A percentile compares a stretch with the other conserved stretches of the same genome.
Evolutionary conservation across 23 red algal genomes (phyloP).

Genomic region (Gracilaria domingensis): DNA sequence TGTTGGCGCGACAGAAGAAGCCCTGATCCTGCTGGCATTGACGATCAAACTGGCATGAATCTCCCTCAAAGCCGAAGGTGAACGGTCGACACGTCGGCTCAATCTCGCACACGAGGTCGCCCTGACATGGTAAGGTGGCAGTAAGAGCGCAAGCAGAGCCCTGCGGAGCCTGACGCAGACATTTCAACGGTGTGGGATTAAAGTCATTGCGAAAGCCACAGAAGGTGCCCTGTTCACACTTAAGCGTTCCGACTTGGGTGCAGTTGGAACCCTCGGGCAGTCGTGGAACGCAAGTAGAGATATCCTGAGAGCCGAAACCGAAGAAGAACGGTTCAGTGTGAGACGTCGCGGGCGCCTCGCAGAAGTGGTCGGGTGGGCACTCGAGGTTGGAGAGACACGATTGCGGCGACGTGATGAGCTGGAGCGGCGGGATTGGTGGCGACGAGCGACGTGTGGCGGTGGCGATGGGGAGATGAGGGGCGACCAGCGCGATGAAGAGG

Average conservation of each 20-base stretch:
- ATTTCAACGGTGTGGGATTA: not conserved
- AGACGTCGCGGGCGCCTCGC: not conserved
- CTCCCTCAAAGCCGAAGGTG: slow-evolving; percentile 6
- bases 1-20: not conserved
- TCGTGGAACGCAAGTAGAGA: not conserved
- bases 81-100: not conserved
- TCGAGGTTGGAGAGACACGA: not conserved
- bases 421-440: too few species aligned
- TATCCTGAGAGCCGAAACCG: not conserved
- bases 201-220: not conserved
- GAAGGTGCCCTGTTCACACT: not conserved
- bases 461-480: too few species aligned
- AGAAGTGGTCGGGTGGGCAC: not conserved
- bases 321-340: not conserved
- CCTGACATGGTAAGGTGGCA: not conserved
- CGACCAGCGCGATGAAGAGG: too few species aligned
- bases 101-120: not conserved
- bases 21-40: slow-evolving; percentile 17
- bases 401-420: not conserved
- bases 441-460: too few species aligned
- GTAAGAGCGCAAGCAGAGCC: not conserved
- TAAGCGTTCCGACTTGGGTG: not conserved
- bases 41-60: not conserved
- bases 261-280: not conserved
- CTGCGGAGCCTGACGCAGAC: not conserved